A percentile compares a stretch with the other conserved stretches of the same genome.
These are phyloP conservation scores for Populus trichocarpa DNA, from an alignment of 441 rosid species.

Conservation along the genomic window DNA sequence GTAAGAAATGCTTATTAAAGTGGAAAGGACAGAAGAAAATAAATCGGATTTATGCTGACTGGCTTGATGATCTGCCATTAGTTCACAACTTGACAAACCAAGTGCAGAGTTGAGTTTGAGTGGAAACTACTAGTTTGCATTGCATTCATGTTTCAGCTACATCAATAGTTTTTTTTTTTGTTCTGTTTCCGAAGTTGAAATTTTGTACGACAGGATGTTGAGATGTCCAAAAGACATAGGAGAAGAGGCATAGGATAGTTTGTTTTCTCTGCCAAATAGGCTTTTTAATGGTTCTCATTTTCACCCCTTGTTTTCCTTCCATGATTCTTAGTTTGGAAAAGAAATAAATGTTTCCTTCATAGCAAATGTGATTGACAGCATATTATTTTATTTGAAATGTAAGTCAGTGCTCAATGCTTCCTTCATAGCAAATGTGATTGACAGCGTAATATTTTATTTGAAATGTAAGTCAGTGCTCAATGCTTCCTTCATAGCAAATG, in stretches of 20 bases:
- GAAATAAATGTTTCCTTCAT: no score
- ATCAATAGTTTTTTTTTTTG: not conserved
- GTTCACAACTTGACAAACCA: constrained; percentile 45
- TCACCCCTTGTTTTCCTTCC: not conserved
- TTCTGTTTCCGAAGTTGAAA: not conserved
- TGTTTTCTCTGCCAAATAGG: not conserved
- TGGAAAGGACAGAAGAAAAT: constrained; percentile 86
- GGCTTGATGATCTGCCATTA: constrained; percentile 91
- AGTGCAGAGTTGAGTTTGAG: constrained; percentile 51
- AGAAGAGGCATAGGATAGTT: constrained; percentile 5
- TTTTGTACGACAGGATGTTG: constrained; percentile 1
- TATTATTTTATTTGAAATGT: no score
- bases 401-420: no score
- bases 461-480: no score
- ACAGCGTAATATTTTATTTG: no score
- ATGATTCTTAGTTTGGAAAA: not conserved
- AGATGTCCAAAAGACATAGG: not conserved
- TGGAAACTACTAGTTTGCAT: not conserved
- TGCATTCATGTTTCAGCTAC: not conserved
- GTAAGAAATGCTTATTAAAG: constrained; percentile 61
- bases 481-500: no score
- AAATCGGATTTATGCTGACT: constrained; percentile 80
- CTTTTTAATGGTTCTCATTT: not conserved
- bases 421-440: no score
- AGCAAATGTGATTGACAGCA: no score